Evolutionary conservation across 352 stramenopile genomes (phyloP).

Genomic region (Phytophthora niederhauseri): DNA sequence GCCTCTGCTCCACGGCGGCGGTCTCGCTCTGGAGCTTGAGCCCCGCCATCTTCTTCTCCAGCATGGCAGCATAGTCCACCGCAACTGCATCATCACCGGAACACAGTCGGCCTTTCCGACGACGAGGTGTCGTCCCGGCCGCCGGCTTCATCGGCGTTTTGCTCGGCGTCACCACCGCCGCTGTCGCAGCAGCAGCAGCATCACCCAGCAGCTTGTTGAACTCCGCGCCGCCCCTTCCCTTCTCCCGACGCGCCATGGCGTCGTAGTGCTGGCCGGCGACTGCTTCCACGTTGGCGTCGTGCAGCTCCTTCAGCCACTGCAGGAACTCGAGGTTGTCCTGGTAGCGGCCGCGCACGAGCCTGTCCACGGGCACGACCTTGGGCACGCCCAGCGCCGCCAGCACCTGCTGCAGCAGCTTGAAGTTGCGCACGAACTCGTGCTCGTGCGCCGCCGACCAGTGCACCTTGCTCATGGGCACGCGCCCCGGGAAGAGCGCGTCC

Average conservation of each 20-base stretch:
- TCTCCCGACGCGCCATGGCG: slow-evolving; percentile 85
- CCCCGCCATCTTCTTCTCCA: slow-evolving; percentile 14
- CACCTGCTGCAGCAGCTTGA: slow-evolving; percentile 19
- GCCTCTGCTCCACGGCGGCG: slow-evolving; percentile 1
- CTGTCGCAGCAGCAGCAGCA: not conserved
- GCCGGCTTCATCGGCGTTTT: slow-evolving; percentile 3
- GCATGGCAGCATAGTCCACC: not conserved
- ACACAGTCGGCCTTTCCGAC: slow-evolving; percentile 8
- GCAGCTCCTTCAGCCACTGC: slow-evolving; percentile 96
- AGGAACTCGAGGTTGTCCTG: slow-evolving; percentile 99
- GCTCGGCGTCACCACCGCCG: slow-evolving; percentile 1
- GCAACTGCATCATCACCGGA: not conserved
- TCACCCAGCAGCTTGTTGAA: slow-evolving; percentile 59
- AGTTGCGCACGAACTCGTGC: slow-evolving; percentile 85
- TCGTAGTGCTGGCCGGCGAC: slow-evolving; percentile 87
- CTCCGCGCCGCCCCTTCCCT: slow-evolving; percentile 90
- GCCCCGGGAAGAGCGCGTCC: slow-evolving; percentile 91
- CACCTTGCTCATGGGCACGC: slow-evolving; percentile 95
- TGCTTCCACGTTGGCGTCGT: slow-evolving; percentile 26
- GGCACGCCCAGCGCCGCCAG: slow-evolving; percentile 2
- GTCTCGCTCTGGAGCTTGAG: slow-evolving; percentile 14
- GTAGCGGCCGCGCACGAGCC: slow-evolving; percentile 95
- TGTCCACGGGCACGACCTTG: slow-evolving; percentile 20
- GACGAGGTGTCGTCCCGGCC: not conserved
- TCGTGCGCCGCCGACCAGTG: slow-evolving; percentile 96